These are phyloP conservation scores for Craspedostauros australis DNA, from an alignment of 108 stramenopile species.

Conservation along the genomic window DNA sequence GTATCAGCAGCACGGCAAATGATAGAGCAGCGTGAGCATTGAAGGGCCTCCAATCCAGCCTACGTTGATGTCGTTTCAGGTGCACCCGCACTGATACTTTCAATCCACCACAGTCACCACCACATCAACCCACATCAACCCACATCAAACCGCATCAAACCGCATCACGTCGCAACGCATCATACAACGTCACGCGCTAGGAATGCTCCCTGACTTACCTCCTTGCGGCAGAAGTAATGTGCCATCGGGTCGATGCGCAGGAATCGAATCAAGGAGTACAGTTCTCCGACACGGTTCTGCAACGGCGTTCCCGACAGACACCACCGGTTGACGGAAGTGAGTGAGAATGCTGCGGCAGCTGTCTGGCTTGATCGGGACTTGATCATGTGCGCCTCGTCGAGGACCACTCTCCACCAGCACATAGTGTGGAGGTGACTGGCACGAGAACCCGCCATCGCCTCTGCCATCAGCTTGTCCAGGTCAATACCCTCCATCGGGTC, in stretches of 20 bases:
- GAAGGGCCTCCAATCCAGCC: no score
- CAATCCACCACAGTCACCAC: no score
- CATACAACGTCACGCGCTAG: no score
- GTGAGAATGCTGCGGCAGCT: slow-evolving; percentile 90
- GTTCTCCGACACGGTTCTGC: slow-evolving; percentile 98
- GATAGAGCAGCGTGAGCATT: no score
- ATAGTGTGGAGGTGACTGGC: slow-evolving; percentile 75
- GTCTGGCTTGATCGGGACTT: slow-evolving; percentile 89
- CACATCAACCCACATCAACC: neutral
- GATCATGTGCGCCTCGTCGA: slow-evolving; percentile 95
- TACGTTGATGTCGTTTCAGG: no score
- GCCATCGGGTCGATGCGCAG: slow-evolving; percentile 94
- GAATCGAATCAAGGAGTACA: slow-evolving; percentile 94
- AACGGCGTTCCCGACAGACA: slow-evolving; percentile 95
- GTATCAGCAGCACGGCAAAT: no score
- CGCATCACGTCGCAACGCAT: no score
- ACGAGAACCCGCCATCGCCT: slow-evolving; percentile 76
- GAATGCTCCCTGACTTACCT: neutral
- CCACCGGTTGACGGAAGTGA: slow-evolving; percentile 90
- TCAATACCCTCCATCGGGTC: slow-evolving; percentile 36
- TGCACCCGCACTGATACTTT: no score
- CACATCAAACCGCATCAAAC: neutral
- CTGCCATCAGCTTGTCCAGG: slow-evolving; percentile 21
- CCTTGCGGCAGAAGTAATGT: slow-evolving; percentile 86
- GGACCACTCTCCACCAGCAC: slow-evolving; percentile 92